Evolutionary conservation across 805 yeast species (phyloP), one percentile per base, ranked within the genome.

Genomic region (Saturnispora sekii): DNA sequence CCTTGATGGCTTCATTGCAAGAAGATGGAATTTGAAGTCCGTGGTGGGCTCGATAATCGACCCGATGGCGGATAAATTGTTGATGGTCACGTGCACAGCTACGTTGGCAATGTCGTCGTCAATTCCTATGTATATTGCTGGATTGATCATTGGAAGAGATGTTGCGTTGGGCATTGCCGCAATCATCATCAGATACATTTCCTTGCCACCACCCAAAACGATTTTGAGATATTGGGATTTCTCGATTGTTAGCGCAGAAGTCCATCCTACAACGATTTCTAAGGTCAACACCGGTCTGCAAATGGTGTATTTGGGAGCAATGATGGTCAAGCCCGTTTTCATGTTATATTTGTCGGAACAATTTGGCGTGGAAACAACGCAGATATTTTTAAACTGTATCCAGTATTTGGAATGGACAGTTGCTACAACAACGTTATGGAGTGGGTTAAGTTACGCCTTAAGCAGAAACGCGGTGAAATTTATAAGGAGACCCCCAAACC

Each of bases 21-120:
- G 99, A 45, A 74, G 65, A 48, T 90, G 63, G 67, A 79, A 86
- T 45, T 68, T 83, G 72, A 74, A 78, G 55, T 79, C 96, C 1
- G 81, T 84, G 1, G 74, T 88, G 6, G 99, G 99, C 0, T 81
- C 96, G 0, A 80, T 93, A 12, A 68, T 94, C 31, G 99, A 93
- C 57, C 99, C 99, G 0, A 71, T 87, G 66, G 99, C 98, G 0
- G 99, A 93, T 60, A 93, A 93, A 60, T 68, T 84, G 12, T 69
- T 93, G 39, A 88, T 93, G 96, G 73, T 90, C 16, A 77, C 84
- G 0, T 77, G 95, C 42, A 89, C 97, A 0, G 70, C 80, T 0
- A 78, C 95, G 43, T 64, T 93, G 46, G 79, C 90, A 0, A 73
- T 79, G 52, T 66, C 80, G 10, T 72, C 79, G 41, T 69, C 74